Evolutionary conservation across 805 yeast species (phyloP).

Genomic region (Zygotorulaspora danielsina): DNA sequence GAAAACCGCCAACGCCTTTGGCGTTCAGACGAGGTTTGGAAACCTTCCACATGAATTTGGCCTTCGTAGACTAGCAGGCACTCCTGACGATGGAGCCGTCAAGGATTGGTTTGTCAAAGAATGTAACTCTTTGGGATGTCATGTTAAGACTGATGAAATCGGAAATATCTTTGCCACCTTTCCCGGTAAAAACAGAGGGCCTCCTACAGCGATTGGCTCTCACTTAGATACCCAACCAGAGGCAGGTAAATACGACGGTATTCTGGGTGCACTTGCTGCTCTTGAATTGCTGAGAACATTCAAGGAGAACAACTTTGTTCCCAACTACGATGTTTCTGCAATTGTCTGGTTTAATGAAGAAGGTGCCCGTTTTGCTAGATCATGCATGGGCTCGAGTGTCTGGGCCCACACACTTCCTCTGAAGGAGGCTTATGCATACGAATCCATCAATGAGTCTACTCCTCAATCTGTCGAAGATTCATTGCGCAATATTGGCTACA

Average conservation of each 20-base stretch:
- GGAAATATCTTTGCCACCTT: conserved; percentile 63
- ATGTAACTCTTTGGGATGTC: conserved; percentile 48
- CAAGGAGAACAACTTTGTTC: conserved; percentile 49
- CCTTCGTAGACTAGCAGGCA: conserved; percentile 56
- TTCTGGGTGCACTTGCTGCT: conserved; percentile 60
- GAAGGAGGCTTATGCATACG: conserved; percentile 45
- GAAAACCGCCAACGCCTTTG: conserved; percentile 50
- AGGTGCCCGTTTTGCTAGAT: conserved; percentile 65
- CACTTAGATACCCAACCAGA: conserved; percentile 72
- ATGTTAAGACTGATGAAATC: conserved; percentile 52
- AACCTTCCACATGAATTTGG: conserved; percentile 52
- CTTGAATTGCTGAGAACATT: conserved; percentile 60
- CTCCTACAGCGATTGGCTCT: conserved; percentile 64
- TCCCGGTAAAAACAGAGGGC: conserved; percentile 46
- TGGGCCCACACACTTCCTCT: conserved; percentile 50
- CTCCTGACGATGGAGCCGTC: conserved; percentile 56
- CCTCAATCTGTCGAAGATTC: conserved; percentile 49
- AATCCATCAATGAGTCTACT: conserved; percentile 48
- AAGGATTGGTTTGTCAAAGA: conserved; percentile 60
- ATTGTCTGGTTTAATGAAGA: conserved; percentile 71
- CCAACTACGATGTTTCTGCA: conserved; percentile 57
- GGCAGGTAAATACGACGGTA: conserved; percentile 71
- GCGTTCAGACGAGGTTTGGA: conserved; percentile 61
- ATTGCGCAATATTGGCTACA: conserved; percentile 54
- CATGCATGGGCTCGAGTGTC: conserved; percentile 58